Evolutionary conservation across 2,329 filamentous ascomycete genomes (phyloP), one percentile per base, ranked within the genome.

Genomic region (Diaporthe aspalathi): DNA sequence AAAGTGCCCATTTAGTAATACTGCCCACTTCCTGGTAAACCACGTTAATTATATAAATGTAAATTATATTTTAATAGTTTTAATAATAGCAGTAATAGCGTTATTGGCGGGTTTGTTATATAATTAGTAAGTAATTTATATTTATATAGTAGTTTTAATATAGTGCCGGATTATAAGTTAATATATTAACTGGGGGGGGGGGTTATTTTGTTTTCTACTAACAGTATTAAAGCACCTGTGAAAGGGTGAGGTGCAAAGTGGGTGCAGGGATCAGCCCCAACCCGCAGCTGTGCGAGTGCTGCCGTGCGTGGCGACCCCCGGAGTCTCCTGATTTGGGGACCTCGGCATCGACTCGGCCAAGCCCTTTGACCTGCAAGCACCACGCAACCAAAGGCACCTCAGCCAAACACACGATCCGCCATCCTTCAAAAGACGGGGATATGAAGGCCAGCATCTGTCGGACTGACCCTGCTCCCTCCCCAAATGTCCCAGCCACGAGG

Each of bases 281-380:
- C 60, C 60, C 50, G 29, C 60, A n/a, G 38, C 60, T 5, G 32
- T 9, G 5, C 32, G 32, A 35, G 32, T 9, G 32, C 60, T n/a
- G n/a, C n/a, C n/a, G n/a, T n/a, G n/a, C n/a, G n/a, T n/a, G n/a
- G n/a, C n/a, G n/a, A n/a, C n/a, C n/a, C n/a, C 60, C 60, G n/a
- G 60, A 65, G 35, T 65, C 60, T 49, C 60, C 60, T 65, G 60
- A 65, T 50, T 12, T 65, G 43, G n/a, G 60, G 29, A 65, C 60
- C 60, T 65, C 60, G 60, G 60, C 60, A 38, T 38, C 60, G 29
- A 27, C 40, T 65, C 60, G 60, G 60, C 60, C 60, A 50, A 50
- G 60, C 45, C 45, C 45, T 49, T 12, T 22, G 60, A 50, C 43
- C 60, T 65, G 60, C 60, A 65, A 49, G 60, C 49, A 63, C 60